Base-by-base conservation (phyloP, 441 rosid species). In the Pelargonium myrrhifolium region DNA sequence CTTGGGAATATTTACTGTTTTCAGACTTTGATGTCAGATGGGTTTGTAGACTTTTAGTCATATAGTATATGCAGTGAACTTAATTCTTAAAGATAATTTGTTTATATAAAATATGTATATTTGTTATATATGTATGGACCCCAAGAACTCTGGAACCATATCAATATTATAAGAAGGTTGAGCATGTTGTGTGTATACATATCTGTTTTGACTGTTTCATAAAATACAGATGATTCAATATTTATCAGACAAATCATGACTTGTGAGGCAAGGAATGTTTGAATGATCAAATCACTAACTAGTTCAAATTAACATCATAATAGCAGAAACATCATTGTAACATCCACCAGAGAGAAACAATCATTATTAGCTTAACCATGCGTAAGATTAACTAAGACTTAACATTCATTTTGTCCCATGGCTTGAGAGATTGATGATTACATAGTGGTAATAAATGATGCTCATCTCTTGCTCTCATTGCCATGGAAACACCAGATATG, bases 51-150 rank as follows among this genome's bases (percentile, higher is more conserved):
- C 28, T 26, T 67, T 31, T 4, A 64, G n/a, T 17, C n/a, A 67
- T 75, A 67, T 68, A 74, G 67, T 71, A 65, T 62, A 49, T 71
- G 81, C 78, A 67, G 74, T 21, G 59, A 75, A 74, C 75, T 76
- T 68, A 18, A 70, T 72, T 70, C 65, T 73, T 66, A 68, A 68
- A 68, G 68, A 67, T 63, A 74, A 79, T 72, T 67, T 62, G 60
- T 74, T 77, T 79, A 77, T 80, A 79, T 79, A 83, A 73, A 81
- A 63, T 72, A 74, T 77, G 87, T 80, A 80, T 68, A 83, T 82
- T 68, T 73, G 73, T 75, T 53, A 74, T 75, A 51, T 51, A 62
- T 78, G 81, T 72, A 78, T 70, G 80, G 81, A 78, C 79, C 78
- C 65, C 65, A 74, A 73, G 64, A 76, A 72, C 77, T 68, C 67